Evolutionary conservation across 495 filamentous ascomycete species (phyloP).

Genomic region (Xylaria cubensis): DNA sequence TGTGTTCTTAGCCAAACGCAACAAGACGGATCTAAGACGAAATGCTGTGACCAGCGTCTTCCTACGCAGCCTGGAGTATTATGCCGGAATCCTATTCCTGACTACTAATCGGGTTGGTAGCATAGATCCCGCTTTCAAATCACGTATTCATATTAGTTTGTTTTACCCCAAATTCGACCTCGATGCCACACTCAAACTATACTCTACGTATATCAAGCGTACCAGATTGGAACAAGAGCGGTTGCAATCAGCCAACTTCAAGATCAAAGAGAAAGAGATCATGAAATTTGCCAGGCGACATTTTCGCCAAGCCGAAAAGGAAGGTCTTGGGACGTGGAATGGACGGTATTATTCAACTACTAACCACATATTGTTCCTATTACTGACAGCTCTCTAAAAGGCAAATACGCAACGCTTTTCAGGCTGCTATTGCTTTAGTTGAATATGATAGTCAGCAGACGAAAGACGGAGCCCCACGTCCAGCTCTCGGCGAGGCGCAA

Average conservation of each 20-base stretch:
- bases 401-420: conserved; percentile 43
- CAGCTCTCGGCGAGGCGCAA: conserved; percentile 27
- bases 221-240: conserved; percentile 26
- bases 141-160: conserved; percentile 54
- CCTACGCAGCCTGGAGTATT: conserved; percentile 55
- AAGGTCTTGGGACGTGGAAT: conserved; percentile 35
- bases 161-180: conserved; percentile 50
- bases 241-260: conserved; percentile 12
- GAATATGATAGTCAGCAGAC: conserved; percentile 29
- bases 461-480: conserved; percentile 10
- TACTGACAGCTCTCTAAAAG: conserved; percentile 6
- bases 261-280: conserved; percentile 32
- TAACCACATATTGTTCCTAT: not conserved
- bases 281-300: conserved; percentile 26
- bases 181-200: conserved; percentile 43
- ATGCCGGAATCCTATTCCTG: conserved; percentile 58
- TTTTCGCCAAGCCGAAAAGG: conserved; percentile 23
- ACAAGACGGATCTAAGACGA: conserved; percentile 47
- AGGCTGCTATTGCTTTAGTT: conserved; percentile 40
- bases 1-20: conserved; percentile 60
- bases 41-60: conserved; percentile 55
- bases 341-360: conserved; percentile 32
- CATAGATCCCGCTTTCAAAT: conserved; percentile 59
- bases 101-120: conserved; percentile 59
- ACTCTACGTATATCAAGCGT: conserved; percentile 43